Conservation (phyloP, 2,329 filamentous ascomycete species). For the Bertia moriformis region DNA sequence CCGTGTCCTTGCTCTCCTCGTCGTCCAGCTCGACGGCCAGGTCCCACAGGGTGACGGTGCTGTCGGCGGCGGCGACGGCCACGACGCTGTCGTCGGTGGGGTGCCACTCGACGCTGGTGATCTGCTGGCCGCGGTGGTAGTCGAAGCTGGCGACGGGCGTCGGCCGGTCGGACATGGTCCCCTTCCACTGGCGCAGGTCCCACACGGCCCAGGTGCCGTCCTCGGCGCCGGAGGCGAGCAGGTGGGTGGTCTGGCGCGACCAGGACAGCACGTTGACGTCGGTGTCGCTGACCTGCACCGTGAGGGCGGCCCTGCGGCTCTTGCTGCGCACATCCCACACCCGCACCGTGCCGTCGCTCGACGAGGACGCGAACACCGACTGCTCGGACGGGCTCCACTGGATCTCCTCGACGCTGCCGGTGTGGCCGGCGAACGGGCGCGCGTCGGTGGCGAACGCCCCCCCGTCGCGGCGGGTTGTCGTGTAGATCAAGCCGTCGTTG, state of each 20-base stretch:
- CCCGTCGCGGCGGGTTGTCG: conserved; percentile 72
- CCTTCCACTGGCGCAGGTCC: conserved; percentile 93
- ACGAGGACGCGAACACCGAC: conserved; percentile 87
- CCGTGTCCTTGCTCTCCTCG: conserved; percentile 84
- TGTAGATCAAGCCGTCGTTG: conserved; percentile 76
- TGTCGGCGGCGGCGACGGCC: conserved; percentile 79
- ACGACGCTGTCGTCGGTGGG: conserved; percentile 93
- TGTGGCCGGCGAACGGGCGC: conserved; percentile 70
- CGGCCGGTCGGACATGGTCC: conserved; percentile 38
- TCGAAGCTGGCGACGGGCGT: conserved; percentile 82
- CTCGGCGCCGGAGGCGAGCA: conserved; percentile 83
- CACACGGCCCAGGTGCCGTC: conserved; percentile 91
- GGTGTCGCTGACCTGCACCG: conserved; percentile 65
- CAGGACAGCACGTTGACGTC: conserved; percentile 97
- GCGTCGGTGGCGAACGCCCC: conserved; percentile 82
- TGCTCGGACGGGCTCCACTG: conserved; percentile 92
- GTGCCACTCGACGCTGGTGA: conserved; percentile 94
- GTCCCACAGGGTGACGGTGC: conserved; percentile 93
- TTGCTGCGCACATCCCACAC: conserved; percentile 93
- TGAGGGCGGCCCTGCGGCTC: conserved; percentile 73
- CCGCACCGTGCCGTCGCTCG: conserved; percentile 84
- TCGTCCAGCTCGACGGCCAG: conserved; percentile 91
- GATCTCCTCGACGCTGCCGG: conserved; percentile 76
- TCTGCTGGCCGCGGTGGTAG: conserved; percentile 89
- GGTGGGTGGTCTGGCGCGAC: conserved; percentile 75